A percentile compares a stretch with the other conserved stretches of the same genome.
phyloP scores from a whole-genome alignment of 1,139 yeast genomes.

The Arxiozyma heterogenica region DNA sequence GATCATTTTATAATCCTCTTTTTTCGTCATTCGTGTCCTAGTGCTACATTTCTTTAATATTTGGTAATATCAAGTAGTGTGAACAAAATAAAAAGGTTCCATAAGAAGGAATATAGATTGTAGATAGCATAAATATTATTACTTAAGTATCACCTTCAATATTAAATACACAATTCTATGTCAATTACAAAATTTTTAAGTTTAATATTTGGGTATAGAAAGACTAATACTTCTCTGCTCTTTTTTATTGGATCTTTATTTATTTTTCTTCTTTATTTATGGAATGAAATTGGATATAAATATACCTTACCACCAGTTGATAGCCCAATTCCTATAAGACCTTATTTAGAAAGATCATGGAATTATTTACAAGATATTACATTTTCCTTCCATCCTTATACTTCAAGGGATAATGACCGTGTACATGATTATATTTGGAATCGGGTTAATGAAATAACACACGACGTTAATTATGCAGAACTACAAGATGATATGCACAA shows the following conservation, averaged over 20 bases:
- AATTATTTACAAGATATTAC: constrained; percentile 60
- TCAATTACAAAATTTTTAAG: constrained; percentile 2
- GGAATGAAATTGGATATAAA: constrained; percentile 15
- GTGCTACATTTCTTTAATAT: too few relatives aligned
- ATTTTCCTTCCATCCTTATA: constrained; percentile 62
- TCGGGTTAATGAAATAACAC: constrained; percentile 34
- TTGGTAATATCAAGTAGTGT: not conserved
- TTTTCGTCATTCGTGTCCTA: too few relatives aligned
- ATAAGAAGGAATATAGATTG: not conserved
- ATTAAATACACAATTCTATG: not conserved
- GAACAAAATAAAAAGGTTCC: not conserved
- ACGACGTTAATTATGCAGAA: constrained; percentile 13
- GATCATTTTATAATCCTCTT: too few relatives aligned
- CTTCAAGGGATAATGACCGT: constrained; percentile 62
- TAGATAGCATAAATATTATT: not conserved
- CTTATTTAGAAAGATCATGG: constrained; percentile 52
- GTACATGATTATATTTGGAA: constrained; percentile 59
- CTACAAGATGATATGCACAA: constrained; percentile 47
- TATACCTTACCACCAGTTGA: constrained; percentile 11
- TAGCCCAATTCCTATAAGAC: constrained; percentile 3
- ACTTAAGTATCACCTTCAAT: too few relatives aligned
- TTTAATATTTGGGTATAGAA: constrained; percentile 23
- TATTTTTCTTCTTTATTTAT: constrained; percentile 15
- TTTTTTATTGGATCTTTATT: constrained; percentile 16
- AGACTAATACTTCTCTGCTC: constrained; percentile 25